Evolutionary conservation across 305 asterid species (phyloP).

Genomic region (Solanum hybrid): DNA sequence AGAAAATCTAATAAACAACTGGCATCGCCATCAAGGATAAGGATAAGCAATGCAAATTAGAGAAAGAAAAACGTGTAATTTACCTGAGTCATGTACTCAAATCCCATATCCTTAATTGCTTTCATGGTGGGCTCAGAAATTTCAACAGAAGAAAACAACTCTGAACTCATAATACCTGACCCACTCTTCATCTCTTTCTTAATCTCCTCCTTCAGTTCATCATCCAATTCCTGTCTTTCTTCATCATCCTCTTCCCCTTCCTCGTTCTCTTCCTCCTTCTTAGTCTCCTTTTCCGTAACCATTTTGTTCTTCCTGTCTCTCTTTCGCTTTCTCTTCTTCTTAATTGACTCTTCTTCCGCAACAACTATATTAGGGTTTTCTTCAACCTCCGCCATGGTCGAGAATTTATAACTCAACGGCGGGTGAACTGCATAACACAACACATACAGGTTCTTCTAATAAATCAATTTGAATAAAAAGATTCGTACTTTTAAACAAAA

Average conservation of each 20-base stretch:
- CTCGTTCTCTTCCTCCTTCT: background rate
- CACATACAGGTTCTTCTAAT: background rate
- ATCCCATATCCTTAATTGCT: conserved; percentile 62
- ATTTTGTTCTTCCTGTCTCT: background rate
- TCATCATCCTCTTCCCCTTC: conserved; percentile 8
- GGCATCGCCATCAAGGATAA: background rate
- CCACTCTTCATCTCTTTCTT: conserved; percentile 35
- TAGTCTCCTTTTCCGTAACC: background rate
- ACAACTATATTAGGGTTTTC: background rate
- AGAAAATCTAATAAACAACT: background rate
- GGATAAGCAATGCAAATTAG: background rate
- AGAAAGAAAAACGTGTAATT: background rate
- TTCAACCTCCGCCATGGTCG: background rate
- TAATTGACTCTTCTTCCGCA: background rate
- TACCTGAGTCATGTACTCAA: conserved; percentile 89
- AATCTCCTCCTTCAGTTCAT: conserved; percentile 6
- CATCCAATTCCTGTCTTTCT: background rate
- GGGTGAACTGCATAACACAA: background rate
- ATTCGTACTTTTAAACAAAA: background rate
- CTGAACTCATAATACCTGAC: conserved; percentile 76
- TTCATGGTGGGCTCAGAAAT: conserved; percentile 58
- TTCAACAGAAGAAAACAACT: conserved; percentile 39
- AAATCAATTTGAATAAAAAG: background rate
- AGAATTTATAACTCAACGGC: background rate
- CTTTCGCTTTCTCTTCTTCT: conserved; percentile 11